Evolutionary conservation across 345 rosid genomes (phyloP).

Genomic region (Hibiscus mutabilis): DNA sequence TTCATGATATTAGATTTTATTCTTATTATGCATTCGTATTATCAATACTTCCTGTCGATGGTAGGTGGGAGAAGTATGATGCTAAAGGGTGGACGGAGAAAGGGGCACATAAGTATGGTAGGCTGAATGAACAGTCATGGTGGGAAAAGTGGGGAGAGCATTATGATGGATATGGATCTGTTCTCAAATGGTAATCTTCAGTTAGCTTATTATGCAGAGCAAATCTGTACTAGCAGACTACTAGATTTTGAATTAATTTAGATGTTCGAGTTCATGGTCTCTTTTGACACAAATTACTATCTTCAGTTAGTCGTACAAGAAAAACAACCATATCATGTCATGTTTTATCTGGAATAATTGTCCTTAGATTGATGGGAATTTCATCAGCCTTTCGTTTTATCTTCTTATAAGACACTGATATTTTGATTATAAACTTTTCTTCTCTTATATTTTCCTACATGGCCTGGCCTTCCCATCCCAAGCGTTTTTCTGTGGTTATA

Average conservation of each 20-base stretch:
- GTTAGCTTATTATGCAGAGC: background rate
- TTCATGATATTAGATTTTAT: background rate
- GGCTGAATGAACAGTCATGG: conserved; percentile 95
- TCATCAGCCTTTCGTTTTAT: background rate
- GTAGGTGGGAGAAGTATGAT: conserved; percentile 99
- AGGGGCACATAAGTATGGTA: conserved; percentile 96
- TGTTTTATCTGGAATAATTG: background rate
- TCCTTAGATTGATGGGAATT: background rate
- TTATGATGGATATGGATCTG: conserved; percentile 96
- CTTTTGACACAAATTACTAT: background rate
- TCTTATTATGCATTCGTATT: background rate
- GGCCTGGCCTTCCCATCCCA: background rate
- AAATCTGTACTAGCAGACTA: background rate
- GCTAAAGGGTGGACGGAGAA: conserved; percentile 99
- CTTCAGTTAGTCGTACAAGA: background rate
- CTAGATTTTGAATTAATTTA: background rate
- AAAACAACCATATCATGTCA: background rate
- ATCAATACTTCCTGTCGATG: background rate
- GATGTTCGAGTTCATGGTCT: background rate
- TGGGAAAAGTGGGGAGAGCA: conserved; percentile 99
- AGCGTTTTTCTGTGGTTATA: background rate
- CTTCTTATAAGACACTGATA: background rate
- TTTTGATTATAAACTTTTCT: background rate
- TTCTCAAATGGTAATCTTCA: conserved; percentile 72
- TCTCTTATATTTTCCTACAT: background rate